Evolutionary conservation across 306 rosid species (phyloP), one percentile per base, ranked within the genome.

Genomic region (Canavalia gladiata): DNA sequence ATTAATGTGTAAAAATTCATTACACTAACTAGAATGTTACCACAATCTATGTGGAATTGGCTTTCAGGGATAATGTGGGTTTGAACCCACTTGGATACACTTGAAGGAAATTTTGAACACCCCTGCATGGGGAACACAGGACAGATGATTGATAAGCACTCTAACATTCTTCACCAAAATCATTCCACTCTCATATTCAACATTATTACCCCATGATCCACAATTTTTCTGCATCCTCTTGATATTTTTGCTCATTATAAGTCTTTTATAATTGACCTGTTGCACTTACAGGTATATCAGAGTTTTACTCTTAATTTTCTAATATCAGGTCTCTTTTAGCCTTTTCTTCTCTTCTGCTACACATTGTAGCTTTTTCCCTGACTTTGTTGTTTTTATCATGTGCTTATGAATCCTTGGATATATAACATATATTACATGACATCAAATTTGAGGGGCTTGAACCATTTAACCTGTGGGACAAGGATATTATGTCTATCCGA

Each of bases 1-100:
- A 42, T 78, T 63, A 70, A 52, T 59, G 42, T 28, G 9, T 52
- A 59, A 10, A 74, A 49, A 30, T 33, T 78, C 51, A 58, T 31
- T 57, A 68, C 45, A 51, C 70, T 75, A 28, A 55, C 70, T 80
- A 68, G 65, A 54, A 51, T 75, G 60, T 63, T 64, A 39, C 69
- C 49, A 73, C 75, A 68, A 71, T 72, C 66, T 68, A 51, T 25
- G 58, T 33, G 74, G 47, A 77, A 29, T 31, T 72, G n/a, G 25
- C 66, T 77, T 76, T 52, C 41, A 41, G 46, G 60, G 62, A 59
- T 68, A 11, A 49, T 74, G 12, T 60, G 59, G 66, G 46, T 83
- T 18, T 37, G 66, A 75, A 57, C 33, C 71, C 76, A 56, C 79
- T 56, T 45, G 75, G 39, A 52, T 72, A 12, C 56, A 30, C 75